Evolutionary conservation across 2,329 filamentous ascomycete species (phyloP).

Genomic region (Periconia sp.): DNA sequence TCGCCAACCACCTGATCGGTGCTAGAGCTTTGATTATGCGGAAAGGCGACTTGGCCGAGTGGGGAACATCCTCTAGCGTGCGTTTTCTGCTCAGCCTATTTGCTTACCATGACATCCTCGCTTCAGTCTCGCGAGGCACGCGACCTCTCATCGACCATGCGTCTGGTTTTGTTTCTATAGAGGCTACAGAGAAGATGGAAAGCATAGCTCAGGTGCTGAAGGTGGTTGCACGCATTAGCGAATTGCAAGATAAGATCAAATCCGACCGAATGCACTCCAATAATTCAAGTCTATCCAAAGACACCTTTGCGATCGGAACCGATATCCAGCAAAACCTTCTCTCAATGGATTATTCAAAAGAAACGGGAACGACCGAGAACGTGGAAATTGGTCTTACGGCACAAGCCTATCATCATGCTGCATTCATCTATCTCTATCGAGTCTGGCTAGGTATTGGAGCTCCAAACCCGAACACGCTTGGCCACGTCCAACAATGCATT

Average conservation of each 20-base stretch:
- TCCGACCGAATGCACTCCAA: slow-evolving; percentile 7
- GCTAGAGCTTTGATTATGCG: slow-evolving; percentile 38
- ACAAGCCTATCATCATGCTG: slow-evolving; percentile 38
- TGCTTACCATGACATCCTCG: slow-evolving; percentile 41
- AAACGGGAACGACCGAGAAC: background rate
- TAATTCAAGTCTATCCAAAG: slow-evolving; percentile 17
- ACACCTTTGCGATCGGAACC: slow-evolving; percentile 24
- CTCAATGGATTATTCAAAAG: slow-evolving; percentile 20
- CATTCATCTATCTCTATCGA: slow-evolving; percentile 42
- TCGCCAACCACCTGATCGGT: slow-evolving; percentile 38
- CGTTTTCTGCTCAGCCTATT: slow-evolving; percentile 37
- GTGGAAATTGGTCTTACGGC: slow-evolving; percentile 30
- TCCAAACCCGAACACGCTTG: slow-evolving; percentile 34
- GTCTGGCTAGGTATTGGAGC: slow-evolving; percentile 39
- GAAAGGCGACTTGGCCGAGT: slow-evolving; percentile 12
- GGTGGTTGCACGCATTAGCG: slow-evolving; percentile 33
- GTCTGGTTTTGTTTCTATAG: slow-evolving; percentile 27
- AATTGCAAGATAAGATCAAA: slow-evolving; percentile 29
- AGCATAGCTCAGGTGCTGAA: slow-evolving; percentile 33
- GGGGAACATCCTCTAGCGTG: slow-evolving; percentile 24
- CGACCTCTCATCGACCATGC: slow-evolving; percentile 30
- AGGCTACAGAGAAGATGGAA: slow-evolving; percentile 27
- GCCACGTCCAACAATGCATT: slow-evolving; percentile 34
- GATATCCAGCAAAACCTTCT: slow-evolving; percentile 24
- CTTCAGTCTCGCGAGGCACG: slow-evolving; percentile 34